These are phyloP conservation scores for Kodamaea derodonti DNA, from an alignment of 1,139 yeast species.

Conservation along the genomic window DNA sequence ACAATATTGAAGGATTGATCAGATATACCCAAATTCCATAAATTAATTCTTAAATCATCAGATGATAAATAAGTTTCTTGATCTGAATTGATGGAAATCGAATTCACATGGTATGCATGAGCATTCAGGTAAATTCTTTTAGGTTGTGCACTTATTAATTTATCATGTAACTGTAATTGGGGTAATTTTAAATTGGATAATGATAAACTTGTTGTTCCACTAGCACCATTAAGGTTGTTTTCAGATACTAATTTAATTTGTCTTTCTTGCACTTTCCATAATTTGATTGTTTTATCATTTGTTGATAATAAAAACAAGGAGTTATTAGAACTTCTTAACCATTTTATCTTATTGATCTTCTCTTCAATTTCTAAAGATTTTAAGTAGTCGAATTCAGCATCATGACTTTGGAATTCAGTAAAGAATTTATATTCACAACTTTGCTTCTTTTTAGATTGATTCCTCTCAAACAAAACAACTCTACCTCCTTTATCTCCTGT, in stretches of 20 bases:
- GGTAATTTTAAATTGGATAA: slow-evolving; percentile 64
- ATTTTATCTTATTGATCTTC: slow-evolving; percentile 93
- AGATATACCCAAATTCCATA: slow-evolving; percentile 93
- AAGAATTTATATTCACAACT: slow-evolving; percentile 89
- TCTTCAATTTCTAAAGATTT: slow-evolving; percentile 97
- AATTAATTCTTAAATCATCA: slow-evolving; percentile 91
- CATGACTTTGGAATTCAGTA: slow-evolving; percentile 97
- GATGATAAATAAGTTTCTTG: slow-evolving; percentile 93
- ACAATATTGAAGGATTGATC: slow-evolving; percentile 96
- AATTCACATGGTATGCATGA: slow-evolving; percentile 96
- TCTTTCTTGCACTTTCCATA: slow-evolving; percentile 94
- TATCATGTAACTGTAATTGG: slow-evolving; percentile 85
- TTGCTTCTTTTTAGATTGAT: slow-evolving; percentile 63
- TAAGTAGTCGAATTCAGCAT: slow-evolving; percentile 95
- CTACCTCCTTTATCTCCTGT: slow-evolving; percentile 99
- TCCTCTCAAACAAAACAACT: slow-evolving; percentile 91
- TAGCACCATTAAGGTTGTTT: slow-evolving; percentile 54
- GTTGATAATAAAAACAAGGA: slow-evolving; percentile 88
- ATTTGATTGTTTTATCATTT: slow-evolving; percentile 94
- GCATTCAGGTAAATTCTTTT: slow-evolving; percentile 91
- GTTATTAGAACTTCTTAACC: slow-evolving; percentile 87
- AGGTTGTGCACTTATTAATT: slow-evolving; percentile 92
- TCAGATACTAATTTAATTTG: slow-evolving; percentile 89
- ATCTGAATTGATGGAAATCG: slow-evolving; percentile 91
- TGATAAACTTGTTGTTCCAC: slow-evolving; percentile 10